Evolutionary conservation across 2,329 filamentous ascomycete species (phyloP).

Genomic region (Aspergillus persii): DNA sequence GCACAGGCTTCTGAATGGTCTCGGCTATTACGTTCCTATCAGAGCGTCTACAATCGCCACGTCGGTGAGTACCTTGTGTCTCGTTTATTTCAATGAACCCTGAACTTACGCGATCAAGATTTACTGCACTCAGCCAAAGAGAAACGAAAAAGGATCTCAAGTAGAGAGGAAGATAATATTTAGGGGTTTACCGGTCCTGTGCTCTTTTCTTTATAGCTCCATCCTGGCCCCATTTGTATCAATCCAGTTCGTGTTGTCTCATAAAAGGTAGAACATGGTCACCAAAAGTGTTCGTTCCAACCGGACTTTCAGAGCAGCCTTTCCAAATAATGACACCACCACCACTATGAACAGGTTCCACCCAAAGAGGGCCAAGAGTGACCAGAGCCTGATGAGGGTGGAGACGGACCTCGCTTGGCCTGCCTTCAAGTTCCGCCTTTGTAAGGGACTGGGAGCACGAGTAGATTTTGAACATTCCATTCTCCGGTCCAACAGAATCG

Average conservation of each 20-base stretch:
- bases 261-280: not conserved
- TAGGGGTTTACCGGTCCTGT: not conserved
- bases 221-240: not conserved
- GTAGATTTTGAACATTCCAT: not conserved
- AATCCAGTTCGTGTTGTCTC: not conserved
- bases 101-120: not conserved
- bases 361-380: not conserved
- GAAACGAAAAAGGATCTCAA: not conserved
- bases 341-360: not conserved
- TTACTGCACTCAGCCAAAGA: not conserved
- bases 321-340: not conserved
- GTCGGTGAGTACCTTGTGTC: too few species aligned
- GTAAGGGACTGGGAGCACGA: not conserved
- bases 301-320: not conserved
- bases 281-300: not conserved
- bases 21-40: too few species aligned
- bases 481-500: not conserved
- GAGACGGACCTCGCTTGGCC: not conserved
- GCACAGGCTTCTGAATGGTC: too few species aligned
- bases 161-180: not conserved
- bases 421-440: not conserved
- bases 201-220: not conserved
- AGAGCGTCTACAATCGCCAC: too few species aligned
- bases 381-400: not conserved
- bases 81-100: too few species aligned